Conservation (phyloP, 179 eudicot genomes). For the Silene coronaria region DNA sequence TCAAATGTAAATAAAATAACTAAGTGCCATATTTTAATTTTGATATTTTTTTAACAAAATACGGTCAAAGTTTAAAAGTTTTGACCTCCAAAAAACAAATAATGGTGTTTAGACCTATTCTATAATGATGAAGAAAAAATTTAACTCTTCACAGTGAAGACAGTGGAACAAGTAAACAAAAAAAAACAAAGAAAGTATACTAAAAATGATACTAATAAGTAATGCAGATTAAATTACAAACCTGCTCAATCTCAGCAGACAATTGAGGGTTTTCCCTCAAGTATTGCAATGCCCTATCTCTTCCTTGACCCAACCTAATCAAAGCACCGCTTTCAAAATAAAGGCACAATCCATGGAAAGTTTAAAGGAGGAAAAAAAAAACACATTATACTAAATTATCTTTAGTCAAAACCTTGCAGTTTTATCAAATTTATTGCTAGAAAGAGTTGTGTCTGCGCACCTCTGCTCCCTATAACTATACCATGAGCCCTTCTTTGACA, state of each 20-base stretch:
- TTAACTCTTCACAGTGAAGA: background rate
- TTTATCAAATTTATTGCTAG: slow-evolving; percentile 1
- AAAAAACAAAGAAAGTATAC: background rate
- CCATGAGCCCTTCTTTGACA: slow-evolving; percentile 88
- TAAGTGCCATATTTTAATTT: no score
- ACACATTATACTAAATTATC: background rate
- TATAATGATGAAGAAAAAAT: background rate
- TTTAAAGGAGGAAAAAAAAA: background rate
- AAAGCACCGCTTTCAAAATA: slow-evolving; percentile 3
- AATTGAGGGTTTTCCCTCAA: slow-evolving; percentile 73
- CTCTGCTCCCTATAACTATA: slow-evolving; percentile 85
- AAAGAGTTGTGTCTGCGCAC: slow-evolving; percentile 30
- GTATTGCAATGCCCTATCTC: slow-evolving; percentile 78
- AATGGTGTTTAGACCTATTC: background rate
- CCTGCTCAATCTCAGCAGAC: slow-evolving; percentile 84
- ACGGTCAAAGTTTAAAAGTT: no score
- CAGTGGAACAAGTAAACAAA: background rate
- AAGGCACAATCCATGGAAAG: background rate
- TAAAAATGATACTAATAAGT: background rate
- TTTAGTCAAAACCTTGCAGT: background rate
- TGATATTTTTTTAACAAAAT: no score
- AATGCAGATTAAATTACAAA: slow-evolving; percentile 18
- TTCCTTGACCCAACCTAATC: slow-evolving; percentile 88
- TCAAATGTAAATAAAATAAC: no score
- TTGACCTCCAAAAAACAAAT: no score